A percentile compares a stretch with the other conserved stretches of the same genome.
These are phyloP conservation scores for Candida ortonii DNA, from an alignment of 805 yeast genomes.

Conservation along the genomic window DNA sequence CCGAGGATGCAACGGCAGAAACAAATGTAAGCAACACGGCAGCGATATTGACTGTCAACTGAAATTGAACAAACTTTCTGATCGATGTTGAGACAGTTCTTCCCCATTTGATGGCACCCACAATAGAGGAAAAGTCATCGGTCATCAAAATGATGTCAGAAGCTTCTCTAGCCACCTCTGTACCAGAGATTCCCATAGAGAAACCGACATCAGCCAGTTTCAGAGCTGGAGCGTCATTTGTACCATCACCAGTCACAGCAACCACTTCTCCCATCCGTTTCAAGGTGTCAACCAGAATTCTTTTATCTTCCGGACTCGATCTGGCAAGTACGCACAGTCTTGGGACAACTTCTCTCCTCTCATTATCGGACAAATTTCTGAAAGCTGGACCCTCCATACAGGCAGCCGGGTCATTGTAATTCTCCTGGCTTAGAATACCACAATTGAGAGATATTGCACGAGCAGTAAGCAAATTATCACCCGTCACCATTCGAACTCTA, in stretches of 20 bases:
- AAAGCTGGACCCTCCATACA: constrained; percentile 94
- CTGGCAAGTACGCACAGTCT: constrained; percentile 82
- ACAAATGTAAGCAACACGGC: constrained; percentile 95
- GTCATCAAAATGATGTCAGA: constrained; percentile 96
- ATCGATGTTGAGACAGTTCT: constrained; percentile 93
- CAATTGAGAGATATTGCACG: constrained; percentile 85
- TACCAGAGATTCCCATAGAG: constrained; percentile 98
- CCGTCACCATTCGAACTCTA: constrained; percentile 95
- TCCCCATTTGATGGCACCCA: constrained; percentile 98
- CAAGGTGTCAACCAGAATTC: constrained; percentile 78
- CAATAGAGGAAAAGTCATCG: constrained; percentile 92
- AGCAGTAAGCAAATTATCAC: constrained; percentile 91
- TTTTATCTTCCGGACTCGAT: constrained; percentile 93
- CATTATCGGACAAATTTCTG: constrained; percentile 57
- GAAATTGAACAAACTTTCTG: constrained; percentile 94
- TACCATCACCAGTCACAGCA: constrained; percentile 99
- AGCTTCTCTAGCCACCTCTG: constrained; percentile 98
- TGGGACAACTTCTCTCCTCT: constrained; percentile 65
- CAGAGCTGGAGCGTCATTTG: constrained; percentile 97
- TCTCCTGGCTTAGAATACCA: constrained; percentile 63
- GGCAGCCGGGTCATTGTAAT: constrained; percentile 49
- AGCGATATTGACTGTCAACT: constrained; percentile 91
- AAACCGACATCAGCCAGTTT: constrained; percentile 97
- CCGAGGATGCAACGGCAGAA: constrained; percentile 81
- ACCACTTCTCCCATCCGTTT: constrained; percentile 85